A percentile compares a stretch with the other conserved stretches of the same genome.
These are phyloP conservation scores for Zymoseptoria pseudotritici DNA, from an alignment of 2,329 filamentous ascomycete genomes.

Conservation along the genomic window DNA sequence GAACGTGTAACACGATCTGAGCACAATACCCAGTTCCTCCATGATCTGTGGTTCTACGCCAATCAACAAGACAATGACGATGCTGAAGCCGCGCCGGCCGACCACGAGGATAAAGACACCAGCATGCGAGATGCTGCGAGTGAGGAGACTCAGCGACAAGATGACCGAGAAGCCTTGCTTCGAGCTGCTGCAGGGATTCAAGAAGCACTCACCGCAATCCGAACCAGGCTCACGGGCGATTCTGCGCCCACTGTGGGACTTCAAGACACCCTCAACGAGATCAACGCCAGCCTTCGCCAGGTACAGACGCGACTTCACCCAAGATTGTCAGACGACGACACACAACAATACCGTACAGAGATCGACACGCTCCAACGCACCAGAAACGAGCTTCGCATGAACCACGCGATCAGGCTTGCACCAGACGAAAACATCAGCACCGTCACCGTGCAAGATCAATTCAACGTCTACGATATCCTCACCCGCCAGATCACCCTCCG, in stretches of 20 bases:
- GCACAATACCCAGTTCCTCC: background rate
- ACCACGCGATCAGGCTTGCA: background rate
- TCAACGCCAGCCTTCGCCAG: background rate
- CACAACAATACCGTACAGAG: background rate
- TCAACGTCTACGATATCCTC: background rate
- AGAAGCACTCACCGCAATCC: background rate
- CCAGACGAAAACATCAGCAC: background rate
- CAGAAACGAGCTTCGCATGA: background rate
- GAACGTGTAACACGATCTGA: background rate
- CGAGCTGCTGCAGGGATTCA: background rate
- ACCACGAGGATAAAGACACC: background rate
- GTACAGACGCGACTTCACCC: background rate
- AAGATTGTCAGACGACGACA: background rate
- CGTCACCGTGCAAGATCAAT: background rate
- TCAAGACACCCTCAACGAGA: background rate
- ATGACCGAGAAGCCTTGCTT: background rate
- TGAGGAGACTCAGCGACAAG: background rate
- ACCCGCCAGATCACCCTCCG: background rate
- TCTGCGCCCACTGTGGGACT: background rate
- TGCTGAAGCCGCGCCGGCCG: background rate
- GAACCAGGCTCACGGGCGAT: background rate
- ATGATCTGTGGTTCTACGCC: background rate
- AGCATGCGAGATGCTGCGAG: background rate
- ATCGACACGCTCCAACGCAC: background rate
- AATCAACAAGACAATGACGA: background rate